Evolutionary conservation across 169 alveolate genomes (phyloP), one percentile per base, ranked within the genome.

Genomic region (Plasmodium sp.): DNA sequence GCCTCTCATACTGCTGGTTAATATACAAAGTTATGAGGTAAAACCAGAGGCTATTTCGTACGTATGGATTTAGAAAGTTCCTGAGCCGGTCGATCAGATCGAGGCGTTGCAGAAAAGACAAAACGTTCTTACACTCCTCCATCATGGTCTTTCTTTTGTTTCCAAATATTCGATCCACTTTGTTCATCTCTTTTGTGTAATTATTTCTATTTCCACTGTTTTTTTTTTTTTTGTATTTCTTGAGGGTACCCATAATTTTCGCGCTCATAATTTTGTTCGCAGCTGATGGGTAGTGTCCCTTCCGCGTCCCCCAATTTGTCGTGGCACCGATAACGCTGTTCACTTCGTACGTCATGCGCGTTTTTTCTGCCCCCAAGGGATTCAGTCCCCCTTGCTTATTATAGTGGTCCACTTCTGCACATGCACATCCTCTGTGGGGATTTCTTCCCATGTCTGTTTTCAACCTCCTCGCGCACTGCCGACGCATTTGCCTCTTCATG

Each of bases 81-180:
- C 54, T 41, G 39, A 90, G 82, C 31, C 12, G 27, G 73, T 90
- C 67, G 71, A 90, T 62, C 16, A 90, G 45, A 33, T 90, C 45
- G 12, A 80, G 14, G 27, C 80, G 45, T 18, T 90, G 41, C 6
- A 90, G 90, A 80, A 90, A 80, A 34, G n/a, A 43, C 10, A 43
- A 80, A 1, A 90, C 80, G 31, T 80, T 58, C 2, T 7, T 16
- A 58, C 39, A 80, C 67, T 90, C 84, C 12, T 58, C 54, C 27
- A 74, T 56, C 56, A 58, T n/a, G 27, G 81, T 90, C 33, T 41
- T 39, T 56, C 9, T 5, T 22, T 80, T 80, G 33, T 79, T 79
- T 22, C 94, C 94, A 56, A 90, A 90, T 22, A 90, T 90, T n/a
- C 94, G 62, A 80, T 90, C 83, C 83, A 90, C 45, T 56, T 90